phyloP scores from a whole-genome alignment of 768 basidiomycete genomes.

The Boletellus sp. region DNA sequence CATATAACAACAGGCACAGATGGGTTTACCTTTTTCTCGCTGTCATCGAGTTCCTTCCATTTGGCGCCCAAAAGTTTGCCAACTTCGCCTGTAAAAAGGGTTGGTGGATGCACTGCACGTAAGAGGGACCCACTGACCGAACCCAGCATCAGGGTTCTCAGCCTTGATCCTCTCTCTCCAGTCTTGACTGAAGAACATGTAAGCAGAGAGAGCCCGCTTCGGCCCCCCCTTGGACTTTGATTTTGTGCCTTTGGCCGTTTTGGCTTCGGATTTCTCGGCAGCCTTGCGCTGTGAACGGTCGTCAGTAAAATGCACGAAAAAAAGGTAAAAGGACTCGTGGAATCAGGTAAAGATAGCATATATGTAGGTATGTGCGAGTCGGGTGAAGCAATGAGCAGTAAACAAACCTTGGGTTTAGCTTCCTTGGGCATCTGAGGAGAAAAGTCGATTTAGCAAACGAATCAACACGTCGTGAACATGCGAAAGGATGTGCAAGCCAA shows the following conservation, averaged over 20 bases:
- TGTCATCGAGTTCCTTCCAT: conserved; percentile 93
- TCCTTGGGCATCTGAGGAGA: conserved; percentile 73
- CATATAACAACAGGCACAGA: neutral
- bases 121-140: conserved; percentile 52
- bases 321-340: neutral
- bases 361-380: conserved; percentile 12
- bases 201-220: conserved; percentile 91
- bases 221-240: conserved; percentile 66
- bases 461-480: conserved; percentile 39
- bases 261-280: conserved; percentile 61
- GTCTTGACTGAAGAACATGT: conserved; percentile 99
- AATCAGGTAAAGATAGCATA: conserved; percentile 14
- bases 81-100: conserved; percentile 62
- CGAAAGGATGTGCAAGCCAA: conserved; percentile 29
- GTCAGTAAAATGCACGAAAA: conserved; percentile 14
- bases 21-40: conserved; percentile 80
- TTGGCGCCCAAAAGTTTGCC: conserved; percentile 94
- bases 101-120: conserved; percentile 2
- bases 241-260: conserved; percentile 57
- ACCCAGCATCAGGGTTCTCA: conserved; percentile 92
- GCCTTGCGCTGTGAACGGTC: conserved; percentile 58
- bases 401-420: conserved; percentile 64
- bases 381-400: conserved; percentile 1
- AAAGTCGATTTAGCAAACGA: conserved; percentile 33
- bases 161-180: conserved; percentile 93